phyloP scores from a whole-genome alignment of 192 early-diverging fungal genomes.

The Backusella morwellensis region DNA sequence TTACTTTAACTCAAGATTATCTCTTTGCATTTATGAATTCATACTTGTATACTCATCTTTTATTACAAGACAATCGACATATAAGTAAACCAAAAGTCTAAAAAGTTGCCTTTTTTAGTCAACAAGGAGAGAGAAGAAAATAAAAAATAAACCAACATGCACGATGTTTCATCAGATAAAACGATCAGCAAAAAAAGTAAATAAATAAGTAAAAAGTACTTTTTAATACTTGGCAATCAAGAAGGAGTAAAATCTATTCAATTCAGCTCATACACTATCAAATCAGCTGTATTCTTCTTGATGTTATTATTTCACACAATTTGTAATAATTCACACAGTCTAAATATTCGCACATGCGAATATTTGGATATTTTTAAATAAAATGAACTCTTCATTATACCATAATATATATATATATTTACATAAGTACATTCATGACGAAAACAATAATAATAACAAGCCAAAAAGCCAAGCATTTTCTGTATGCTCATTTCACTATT shows the following conservation, averaged over 20 bases:
- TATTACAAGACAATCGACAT: not conserved
- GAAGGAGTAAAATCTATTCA: not conserved
- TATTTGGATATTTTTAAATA: not conserved
- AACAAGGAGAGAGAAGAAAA: not conserved
- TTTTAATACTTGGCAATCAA: not conserved
- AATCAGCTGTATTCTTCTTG: not conserved
- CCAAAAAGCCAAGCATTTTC: no score
- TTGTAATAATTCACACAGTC: not conserved
- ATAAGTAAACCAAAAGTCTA: not conserved
- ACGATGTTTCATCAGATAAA: not conserved
- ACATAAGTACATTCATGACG: no score
- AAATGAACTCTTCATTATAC: no score
- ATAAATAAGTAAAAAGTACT: not conserved
- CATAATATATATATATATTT: no score
- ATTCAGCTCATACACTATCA: not conserved
- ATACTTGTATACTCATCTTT: no score
- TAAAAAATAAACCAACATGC: not conserved
- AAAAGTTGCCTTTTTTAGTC: not conserved
- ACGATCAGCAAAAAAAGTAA: slow-evolving; percentile 1
- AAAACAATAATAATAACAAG: no score
- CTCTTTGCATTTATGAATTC: no score
- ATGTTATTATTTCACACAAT: not conserved
- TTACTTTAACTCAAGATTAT: no score
- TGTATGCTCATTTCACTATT: no score
- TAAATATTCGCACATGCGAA: not conserved